Base-by-base conservation (phyloP, 108 stramenopile genomes). In the Aurantiochytrium sp. region DNA sequence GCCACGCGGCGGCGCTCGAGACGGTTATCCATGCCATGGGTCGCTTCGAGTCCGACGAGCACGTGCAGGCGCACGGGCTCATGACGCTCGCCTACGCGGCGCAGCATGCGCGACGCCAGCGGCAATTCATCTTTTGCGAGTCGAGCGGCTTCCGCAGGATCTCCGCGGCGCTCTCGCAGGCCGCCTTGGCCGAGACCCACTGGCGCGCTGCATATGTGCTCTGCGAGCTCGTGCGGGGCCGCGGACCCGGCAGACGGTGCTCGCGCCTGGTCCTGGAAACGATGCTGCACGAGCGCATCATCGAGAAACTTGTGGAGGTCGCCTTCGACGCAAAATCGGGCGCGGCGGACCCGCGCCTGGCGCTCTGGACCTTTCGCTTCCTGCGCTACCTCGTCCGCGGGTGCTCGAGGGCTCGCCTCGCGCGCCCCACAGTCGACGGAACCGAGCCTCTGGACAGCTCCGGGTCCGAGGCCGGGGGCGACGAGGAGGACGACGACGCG, bases 131-230 rank as follows among this genome's bases (percentile, higher is more conserved):
- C 39, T 12, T 81, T 17, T 81, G 73, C 2, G 39, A 81, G 1
- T 6, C 39, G 8, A 37, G 12, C 19, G 73, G 45, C 39, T 81
- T 48, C 32, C 10, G 32, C 19, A 37, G 73, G 10, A 81, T 48
- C 45, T 6, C 73, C 27, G 42, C n/a, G 30, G n/a, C 19, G 12
- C 39, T 81, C 19, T 12, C 6, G 12, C 36, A 48, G 27, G 6
- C n/a, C 19, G 10, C 27, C 19, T 24, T 81, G 1, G 36, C 19
- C 45, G 27, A 27, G 30, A 24, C 45, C 10, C 42, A 81, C 12
- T 81, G 73, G 73, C 73, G 73, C 32, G 59, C 59, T 6, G 32
- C 59, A 65, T 65, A 65, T 65, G 59, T 19, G 24, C 59, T 65
- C 19, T 65, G 59, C 19, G 59, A 65, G 3, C 59, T 65, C 34